phyloP scores from a whole-genome alignment of 371 early-diverging fungal genomes.

The Cokeromyces recurvatus region DNA sequence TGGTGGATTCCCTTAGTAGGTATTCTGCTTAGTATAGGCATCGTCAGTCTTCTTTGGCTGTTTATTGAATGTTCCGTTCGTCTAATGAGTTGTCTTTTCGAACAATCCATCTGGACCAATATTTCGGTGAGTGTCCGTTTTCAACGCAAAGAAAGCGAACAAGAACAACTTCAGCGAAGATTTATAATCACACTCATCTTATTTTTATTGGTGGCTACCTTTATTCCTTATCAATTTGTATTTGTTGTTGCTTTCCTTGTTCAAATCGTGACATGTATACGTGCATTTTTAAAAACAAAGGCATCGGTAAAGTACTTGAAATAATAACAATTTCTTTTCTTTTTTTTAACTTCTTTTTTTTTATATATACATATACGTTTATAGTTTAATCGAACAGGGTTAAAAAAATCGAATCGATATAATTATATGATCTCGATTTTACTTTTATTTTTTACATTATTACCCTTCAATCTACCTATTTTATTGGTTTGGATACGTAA shows the following conservation, averaged over 20 bases:
- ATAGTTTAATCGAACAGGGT: constrained; percentile 9
- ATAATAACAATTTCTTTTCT: neutral
- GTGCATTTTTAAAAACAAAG: constrained; percentile 45
- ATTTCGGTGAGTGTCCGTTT: constrained; percentile 7
- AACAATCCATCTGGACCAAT: no score
- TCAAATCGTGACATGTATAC: constrained; percentile 62
- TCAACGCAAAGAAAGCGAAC: constrained; percentile 26
- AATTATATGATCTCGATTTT: constrained; percentile 58
- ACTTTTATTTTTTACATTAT: constrained; percentile 50
- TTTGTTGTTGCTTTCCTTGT: constrained; percentile 74
- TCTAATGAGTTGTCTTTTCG: neutral
- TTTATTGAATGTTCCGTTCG: constrained; percentile 22
- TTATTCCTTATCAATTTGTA: constrained; percentile 81
- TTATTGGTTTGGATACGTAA: constrained; percentile 64
- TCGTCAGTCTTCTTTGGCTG: constrained; percentile 48
- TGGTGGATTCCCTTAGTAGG: constrained; percentile 62
- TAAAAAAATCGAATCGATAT: constrained; percentile 44
- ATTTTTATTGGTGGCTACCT: constrained; percentile 66
- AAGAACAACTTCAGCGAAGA: constrained; percentile 46
- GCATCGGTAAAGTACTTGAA: constrained; percentile 25
- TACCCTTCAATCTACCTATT: constrained; percentile 57
- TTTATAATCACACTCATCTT: constrained; percentile 51
- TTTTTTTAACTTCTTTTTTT: neutral
- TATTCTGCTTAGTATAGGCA: constrained; percentile 46
- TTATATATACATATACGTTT: no score